Evolutionary conservation across 2,329 filamentous ascomycete species (phyloP).

Genomic region (Cladosporium sp.): DNA sequence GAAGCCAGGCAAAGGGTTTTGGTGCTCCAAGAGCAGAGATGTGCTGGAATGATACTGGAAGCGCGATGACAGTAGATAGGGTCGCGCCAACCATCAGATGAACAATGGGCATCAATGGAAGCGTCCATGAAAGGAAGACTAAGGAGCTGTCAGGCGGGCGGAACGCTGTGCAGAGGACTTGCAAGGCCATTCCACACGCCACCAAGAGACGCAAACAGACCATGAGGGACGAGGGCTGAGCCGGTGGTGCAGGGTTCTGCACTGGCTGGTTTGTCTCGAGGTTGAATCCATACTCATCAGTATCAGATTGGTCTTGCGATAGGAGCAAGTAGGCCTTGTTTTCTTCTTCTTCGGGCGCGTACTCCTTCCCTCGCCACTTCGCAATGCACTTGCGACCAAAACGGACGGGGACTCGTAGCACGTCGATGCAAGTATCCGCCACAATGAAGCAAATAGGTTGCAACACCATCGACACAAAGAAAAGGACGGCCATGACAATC

Average conservation of each 20-base stretch:
- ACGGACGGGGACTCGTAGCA: not conserved
- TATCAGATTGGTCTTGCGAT: conserved; percentile 5
- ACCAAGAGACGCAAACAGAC: conserved; percentile 1
- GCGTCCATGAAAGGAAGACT: conserved; percentile 7
- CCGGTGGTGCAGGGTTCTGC: not conserved
- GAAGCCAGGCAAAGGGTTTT: conserved; percentile 3
- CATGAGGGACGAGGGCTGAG: conserved; percentile 1
- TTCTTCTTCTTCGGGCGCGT: not conserved
- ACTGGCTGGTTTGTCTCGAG: conserved; percentile 4
- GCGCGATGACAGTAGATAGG: conserved; percentile 6
- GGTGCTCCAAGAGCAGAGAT: conserved; percentile 2
- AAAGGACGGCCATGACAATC: conserved; percentile 9
- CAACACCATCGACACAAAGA: conserved; percentile 5
- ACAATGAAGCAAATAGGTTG: conserved; percentile 5
- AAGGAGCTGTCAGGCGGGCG: conserved; percentile 9
- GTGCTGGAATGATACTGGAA: conserved; percentile 7
- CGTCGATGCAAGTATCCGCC: conserved; percentile 5
- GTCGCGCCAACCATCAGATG: conserved; percentile 11
- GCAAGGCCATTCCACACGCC: conserved; percentile 3
- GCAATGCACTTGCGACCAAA: not conserved
- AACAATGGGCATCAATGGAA: conserved; percentile 9
- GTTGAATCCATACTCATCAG: conserved; percentile 8
- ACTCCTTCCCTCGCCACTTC: conserved; percentile 9
- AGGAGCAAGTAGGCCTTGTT: conserved; percentile 7
- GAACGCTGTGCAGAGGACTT: conserved; percentile 12